A percentile compares a stretch with the other conserved stretches of the same genome.
phyloP scores from a whole-genome alignment of 768 basidiomycete species.

The Boletus sensibilis region DNA sequence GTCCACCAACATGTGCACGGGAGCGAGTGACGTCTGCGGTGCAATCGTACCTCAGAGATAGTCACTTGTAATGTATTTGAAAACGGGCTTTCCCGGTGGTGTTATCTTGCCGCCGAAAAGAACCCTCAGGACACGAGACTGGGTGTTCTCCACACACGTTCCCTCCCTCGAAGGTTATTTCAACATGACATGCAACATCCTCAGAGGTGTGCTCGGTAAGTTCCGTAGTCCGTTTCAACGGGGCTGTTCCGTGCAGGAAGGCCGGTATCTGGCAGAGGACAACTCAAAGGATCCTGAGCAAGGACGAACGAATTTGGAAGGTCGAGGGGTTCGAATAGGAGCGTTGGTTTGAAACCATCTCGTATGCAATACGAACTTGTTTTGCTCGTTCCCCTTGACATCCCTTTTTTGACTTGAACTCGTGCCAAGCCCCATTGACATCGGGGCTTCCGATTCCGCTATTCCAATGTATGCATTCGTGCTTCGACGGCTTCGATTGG shows the following conservation, averaged over 20 bases:
- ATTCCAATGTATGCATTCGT: slow-evolving; percentile 8
- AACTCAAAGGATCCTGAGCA: slow-evolving; percentile 8
- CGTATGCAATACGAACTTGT: slow-evolving; percentile 13
- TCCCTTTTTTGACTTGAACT: slow-evolving; percentile 20
- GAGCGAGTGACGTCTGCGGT: slow-evolving; percentile 22
- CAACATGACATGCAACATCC: slow-evolving; percentile 7
- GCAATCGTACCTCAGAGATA: slow-evolving; percentile 5
- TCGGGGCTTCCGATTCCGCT: slow-evolving; percentile 32
- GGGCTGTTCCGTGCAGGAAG: slow-evolving; percentile 18
- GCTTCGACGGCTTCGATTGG: slow-evolving; percentile 23
- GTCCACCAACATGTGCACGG: slow-evolving; percentile 14
- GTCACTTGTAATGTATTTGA: slow-evolving; percentile 13
- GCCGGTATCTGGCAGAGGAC: slow-evolving; percentile 9
- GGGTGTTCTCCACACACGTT: slow-evolving; percentile 33
- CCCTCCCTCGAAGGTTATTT: slow-evolving; percentile 32
- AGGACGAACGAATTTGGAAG: slow-evolving; percentile 22
- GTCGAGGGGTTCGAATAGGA: slow-evolving; percentile 9
- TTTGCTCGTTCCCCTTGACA: slow-evolving; percentile 7
- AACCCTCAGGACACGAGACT: slow-evolving; percentile 5
- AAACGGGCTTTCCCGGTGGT: slow-evolving; percentile 18
- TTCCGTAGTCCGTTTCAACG: slow-evolving; percentile 13
- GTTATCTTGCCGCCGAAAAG: slow-evolving; percentile 22
- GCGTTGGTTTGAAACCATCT: slow-evolving; percentile 11
- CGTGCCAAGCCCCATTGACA: slow-evolving; percentile 27
- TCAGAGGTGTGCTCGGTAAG: slow-evolving; percentile 17